Evolutionary conservation across 2,329 filamentous ascomycete genomes (phyloP), one percentile per base, ranked within the genome.

Genomic region (Fusarium humuli): DNA sequence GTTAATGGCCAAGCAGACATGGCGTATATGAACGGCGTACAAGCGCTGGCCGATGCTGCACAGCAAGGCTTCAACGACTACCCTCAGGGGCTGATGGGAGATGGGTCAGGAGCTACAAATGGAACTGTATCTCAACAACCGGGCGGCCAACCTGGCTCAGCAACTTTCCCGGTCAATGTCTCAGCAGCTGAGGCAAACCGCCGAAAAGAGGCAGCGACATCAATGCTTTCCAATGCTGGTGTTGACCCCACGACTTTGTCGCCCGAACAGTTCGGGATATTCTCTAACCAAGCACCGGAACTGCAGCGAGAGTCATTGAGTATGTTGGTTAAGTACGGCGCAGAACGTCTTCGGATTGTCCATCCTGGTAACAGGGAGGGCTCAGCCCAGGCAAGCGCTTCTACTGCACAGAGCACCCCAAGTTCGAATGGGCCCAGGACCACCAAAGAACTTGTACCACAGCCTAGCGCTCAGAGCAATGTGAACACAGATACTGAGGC

Each of bases 291-390:
- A 76, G 83, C 86, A 1, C 86, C 87, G 0, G 81, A 84, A 5
- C 76, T 89, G 8, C 87, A 89, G 67, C 78, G 80, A 55, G 82
- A 86, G 56, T 89, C 87, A 1, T 77, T 90, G 16, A 81, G 80
- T 2, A 87, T 90, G 86, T 80, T 89, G 13, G 81, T 83, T 1
- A 84, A 83, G 71, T 88, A 88, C 58, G 87, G 87, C 22, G 87
- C 87, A 9, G 86, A 88, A 73, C 80, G 84, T 16, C 77, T 90
- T 25, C 81, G 85, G 13, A 88, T 90, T 50, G 84, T 90, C 7
- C 86, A 88, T 56, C 86, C 87, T 5, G 78, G 77, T 10, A 82
- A 83, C 40, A 76, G 73, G 48, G 77, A 79, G 18, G 73, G 76
- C 9, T 73, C 76, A 46, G 76, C 79, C 5, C 65, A 77, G 14